Base-by-base conservation (phyloP, 306 rosid genomes). In the Medicago arabica region DNA sequence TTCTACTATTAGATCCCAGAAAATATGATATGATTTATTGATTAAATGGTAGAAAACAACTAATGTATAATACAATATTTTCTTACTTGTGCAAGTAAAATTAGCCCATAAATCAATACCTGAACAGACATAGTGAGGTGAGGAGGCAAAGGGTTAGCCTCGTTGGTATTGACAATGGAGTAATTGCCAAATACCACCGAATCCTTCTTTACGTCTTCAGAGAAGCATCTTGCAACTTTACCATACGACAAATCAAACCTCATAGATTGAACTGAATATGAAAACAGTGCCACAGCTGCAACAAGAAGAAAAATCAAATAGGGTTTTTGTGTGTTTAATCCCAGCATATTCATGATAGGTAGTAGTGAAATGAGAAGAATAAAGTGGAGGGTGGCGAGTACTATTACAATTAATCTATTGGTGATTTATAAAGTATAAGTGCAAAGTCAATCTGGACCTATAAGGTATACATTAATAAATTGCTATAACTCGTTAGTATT, bases 161-260 rank as follows among this genome's bases (percentile, higher is more conserved):
- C 86, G 36, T 69, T 71, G 38, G 84, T 83, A 67, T 82, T 84
- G 59, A 88, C 55, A 36, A 93, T 53, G 69, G 50, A 38, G 91
- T 93, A 90, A 38, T 84, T 90, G 0, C 95, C 97, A 55, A 90
- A 86, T 2, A 90, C 73, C 91, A 93, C 72, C 44, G 95, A 3
- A 9, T 87, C 80, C 75, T 8, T 67, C 71, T 75, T 87, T 0
- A 92, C 74, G 15, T 90, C 91, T 75, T 93, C 95, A 4, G 88
- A 23, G 74, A 90, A 51, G 80, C 98, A 93, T 78, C 91, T 89
- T 77, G 86, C 75, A 17, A 74, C 18, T 13, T 25, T 80, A 9
- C 84, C 88, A 40, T 90, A 78, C 72, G 72, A 78, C 65, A 93
- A 69, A 23, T 93, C 95, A 82, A 93, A 93, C 40, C 84, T 89